phyloP scores from a whole-genome alignment of 2,329 filamentous ascomycete genomes.

The Orbilia quercus region DNA sequence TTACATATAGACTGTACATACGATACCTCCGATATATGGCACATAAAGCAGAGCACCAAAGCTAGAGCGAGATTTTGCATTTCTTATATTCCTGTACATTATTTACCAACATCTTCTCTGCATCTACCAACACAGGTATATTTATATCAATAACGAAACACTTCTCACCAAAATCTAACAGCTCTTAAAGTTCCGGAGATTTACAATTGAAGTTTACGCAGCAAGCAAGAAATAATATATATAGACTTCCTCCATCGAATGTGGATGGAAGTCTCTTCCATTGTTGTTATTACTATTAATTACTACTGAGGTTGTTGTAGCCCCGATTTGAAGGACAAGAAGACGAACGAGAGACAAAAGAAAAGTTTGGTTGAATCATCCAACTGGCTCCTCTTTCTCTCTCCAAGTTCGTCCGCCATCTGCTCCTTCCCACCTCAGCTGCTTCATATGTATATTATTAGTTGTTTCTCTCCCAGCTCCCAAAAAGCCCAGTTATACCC shows the following conservation, averaged over 20 bases:
- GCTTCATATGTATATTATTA: constrained; percentile 46
- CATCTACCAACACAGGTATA: not conserved
- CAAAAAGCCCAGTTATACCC: constrained; percentile 1
- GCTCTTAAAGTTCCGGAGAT: too few relatives aligned
- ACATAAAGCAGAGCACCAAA: too few relatives aligned
- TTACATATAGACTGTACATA: constrained; percentile 15
- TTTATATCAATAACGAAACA: too few relatives aligned
- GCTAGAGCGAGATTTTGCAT: too few relatives aligned
- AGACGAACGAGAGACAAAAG: constrained; percentile 38
- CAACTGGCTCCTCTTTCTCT: constrained; percentile 1
- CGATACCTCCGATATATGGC: too few relatives aligned
- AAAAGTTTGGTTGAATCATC: constrained; percentile 3
- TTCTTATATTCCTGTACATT: too few relatives aligned
- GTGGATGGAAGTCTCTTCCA: constrained; percentile 28
- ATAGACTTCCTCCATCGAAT: constrained; percentile 13
- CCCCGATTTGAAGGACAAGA: constrained; percentile 41
- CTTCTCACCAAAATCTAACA: too few relatives aligned
- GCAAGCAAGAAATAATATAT: constrained; percentile 16
- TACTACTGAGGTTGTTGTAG: constrained; percentile 30
- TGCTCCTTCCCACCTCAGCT: not conserved
- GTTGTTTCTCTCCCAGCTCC: constrained; percentile 10
- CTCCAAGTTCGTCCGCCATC: constrained; percentile 2
- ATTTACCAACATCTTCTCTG: too few relatives aligned
- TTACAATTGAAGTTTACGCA: not conserved
- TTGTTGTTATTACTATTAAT: constrained; percentile 55